These are phyloP conservation scores for Diaporthe capsici DNA, from an alignment of 2,329 filamentous ascomycete genomes.

Conservation along the genomic window DNA sequence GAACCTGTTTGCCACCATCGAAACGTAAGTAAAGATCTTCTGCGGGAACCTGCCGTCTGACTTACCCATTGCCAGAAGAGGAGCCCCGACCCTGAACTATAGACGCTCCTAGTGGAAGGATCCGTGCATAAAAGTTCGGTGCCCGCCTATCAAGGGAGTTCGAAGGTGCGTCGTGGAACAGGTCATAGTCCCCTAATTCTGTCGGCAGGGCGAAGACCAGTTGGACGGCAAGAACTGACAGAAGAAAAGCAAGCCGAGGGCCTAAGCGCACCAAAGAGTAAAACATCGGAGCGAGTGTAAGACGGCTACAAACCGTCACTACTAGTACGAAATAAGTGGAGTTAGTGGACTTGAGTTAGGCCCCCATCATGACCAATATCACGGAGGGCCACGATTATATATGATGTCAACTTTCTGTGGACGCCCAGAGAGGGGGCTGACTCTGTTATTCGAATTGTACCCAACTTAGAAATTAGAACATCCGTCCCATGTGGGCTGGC, in stretches of 20 bases:
- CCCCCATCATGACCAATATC: too few relatives aligned
- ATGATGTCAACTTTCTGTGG: neutral
- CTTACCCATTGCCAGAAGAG: slow-evolving; percentile 11
- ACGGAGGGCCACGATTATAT: neutral
- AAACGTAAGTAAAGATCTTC: neutral
- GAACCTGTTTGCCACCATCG: slow-evolving; percentile 36
- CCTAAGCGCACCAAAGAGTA: neutral
- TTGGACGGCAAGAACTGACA: neutral
- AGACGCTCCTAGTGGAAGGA: slow-evolving; percentile 12
- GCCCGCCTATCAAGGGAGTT: neutral
- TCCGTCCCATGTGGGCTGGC: neutral
- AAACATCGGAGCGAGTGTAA: neutral
- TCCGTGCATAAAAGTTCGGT: slow-evolving; percentile 9
- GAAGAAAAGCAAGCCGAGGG: neutral
- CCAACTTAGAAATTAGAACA: neutral
- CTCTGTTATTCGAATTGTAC: neutral
- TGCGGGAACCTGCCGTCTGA: neutral
- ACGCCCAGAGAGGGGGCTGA: neutral
- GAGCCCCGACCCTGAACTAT: slow-evolving; percentile 7
- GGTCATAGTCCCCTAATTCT: neutral
- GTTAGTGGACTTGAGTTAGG: too few relatives aligned
- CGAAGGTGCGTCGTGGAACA: neutral
- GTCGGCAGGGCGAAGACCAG: neutral
- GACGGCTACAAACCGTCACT: neutral
- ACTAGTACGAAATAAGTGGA: neutral